Base-by-base conservation (phyloP, 1,139 yeast genomes). In the Taphrina sp. region DNA sequence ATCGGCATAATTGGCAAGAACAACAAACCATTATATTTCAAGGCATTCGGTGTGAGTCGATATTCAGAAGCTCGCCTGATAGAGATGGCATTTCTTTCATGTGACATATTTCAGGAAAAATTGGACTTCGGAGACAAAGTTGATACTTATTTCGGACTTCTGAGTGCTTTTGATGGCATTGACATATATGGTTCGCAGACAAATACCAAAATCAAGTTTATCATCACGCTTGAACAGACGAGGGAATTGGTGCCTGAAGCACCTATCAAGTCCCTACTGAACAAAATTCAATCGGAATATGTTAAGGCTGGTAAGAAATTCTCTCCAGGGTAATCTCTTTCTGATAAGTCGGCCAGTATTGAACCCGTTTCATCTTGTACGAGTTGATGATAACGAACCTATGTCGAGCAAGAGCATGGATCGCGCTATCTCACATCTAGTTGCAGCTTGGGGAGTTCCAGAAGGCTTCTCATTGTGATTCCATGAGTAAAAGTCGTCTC, bases 161-260 rank as follows among this genome's bases (percentile, higher is more conserved):
- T 73, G 38, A 61, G 72, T 23, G 73, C 72, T 1, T 75, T 72
- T 54, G 74, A 72, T 35, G 74, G 73, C 5, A 64, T 72, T 7
- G 74, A 75, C 0, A 73, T 73, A 2, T 73, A 73, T 56, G 76
- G 76, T 1, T 61, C 67, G 53, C 63, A 72, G 39, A 64, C 73
- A 2, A 73, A 72, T 58, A 73, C 76, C 8, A 67, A 67, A 23
- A 67, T 70, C 31, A 73, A 71, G 59, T 63, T 71, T 14, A 62
- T 73, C 41, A 12, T 49, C 14, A 46, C 54, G 10, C 12, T 49
- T 12, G 43, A 49, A 22, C 41, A 49, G 12, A 17, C 33, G 7
- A 7, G 20, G 5, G 23, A 33, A 14, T 17, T 39, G 16, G 22
- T 49, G 3, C 31, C 29, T 14, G 54, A 49, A 14, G 23, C 31